Conservation (phyloP, 225 moss, liverwort and hornwort species). For the Marchantia polymorpha region DNA sequence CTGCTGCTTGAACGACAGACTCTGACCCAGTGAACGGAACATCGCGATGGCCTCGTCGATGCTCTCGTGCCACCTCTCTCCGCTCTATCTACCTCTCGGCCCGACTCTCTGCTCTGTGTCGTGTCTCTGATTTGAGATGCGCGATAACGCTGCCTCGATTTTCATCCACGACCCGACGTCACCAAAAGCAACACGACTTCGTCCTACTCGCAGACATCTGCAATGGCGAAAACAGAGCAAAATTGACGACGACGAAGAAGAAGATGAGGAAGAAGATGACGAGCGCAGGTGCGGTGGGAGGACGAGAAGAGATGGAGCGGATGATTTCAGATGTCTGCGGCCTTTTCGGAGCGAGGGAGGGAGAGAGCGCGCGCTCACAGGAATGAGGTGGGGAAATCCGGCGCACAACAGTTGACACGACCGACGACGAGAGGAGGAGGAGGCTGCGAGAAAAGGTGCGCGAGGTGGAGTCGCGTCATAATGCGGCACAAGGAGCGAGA, state of each 20-base stretch:
- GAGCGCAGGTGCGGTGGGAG: neutral
- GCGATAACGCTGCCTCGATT: neutral
- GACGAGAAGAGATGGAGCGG: neutral
- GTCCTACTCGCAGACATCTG: neutral
- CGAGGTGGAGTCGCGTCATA: neutral
- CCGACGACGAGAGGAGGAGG: no score
- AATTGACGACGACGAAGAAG: neutral
- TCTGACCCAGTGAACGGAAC: conserved; percentile 7
- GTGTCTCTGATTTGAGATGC: neutral
- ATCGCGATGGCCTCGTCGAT: neutral
- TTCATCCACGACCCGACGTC: neutral
- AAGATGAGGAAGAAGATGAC: neutral
- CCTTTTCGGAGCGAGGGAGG: neutral
- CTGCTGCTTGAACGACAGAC: conserved; percentile 5
- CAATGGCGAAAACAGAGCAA: neutral
- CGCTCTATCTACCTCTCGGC: neutral
- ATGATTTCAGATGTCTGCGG: neutral
- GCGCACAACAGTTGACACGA: neutral
- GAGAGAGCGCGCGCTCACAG: no score
- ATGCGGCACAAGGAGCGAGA: neutral
- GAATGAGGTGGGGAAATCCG: neutral
- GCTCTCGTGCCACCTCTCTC: neutral
- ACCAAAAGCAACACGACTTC: neutral
- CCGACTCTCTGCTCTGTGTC: neutral
- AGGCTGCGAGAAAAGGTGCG: neutral